These are phyloP conservation scores for Trametes polyzona DNA, from an alignment of 1,284 basidiomycete genomes.

Conservation along the genomic window DNA sequence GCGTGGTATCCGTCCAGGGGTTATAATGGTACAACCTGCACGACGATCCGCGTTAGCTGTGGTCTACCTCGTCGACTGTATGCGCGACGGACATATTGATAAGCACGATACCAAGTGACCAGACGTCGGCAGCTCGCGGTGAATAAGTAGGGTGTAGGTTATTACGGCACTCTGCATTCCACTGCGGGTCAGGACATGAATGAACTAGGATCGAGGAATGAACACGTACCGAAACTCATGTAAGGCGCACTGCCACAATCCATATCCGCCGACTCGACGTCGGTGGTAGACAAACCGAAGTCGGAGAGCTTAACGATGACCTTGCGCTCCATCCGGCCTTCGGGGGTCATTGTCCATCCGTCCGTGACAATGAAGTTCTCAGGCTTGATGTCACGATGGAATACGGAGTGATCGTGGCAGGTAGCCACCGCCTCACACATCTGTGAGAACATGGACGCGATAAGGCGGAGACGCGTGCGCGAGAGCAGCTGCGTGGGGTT, in stretches of 20 bases:
- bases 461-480: conserved; percentile 84
- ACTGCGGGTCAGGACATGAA: conserved; percentile 1
- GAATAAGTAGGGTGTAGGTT: conserved; percentile 93
- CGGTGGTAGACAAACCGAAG: conserved; percentile 94
- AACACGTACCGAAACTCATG: conserved; percentile 89
- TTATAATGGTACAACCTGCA: conserved; percentile 94
- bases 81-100: conserved; percentile 83
- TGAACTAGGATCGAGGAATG: neutral
- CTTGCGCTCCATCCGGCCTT: conserved; percentile 68
- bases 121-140: conserved; percentile 95
- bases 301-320: conserved; percentile 94
- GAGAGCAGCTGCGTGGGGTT: conserved; percentile 85
- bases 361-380: conserved; percentile 95
- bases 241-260: conserved; percentile 99
- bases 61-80: conserved; percentile 1
- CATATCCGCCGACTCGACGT: conserved; percentile 90
- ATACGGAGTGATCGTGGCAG: conserved; percentile 93
- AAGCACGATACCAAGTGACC: conserved; percentile 98
- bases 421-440: conserved; percentile 98
- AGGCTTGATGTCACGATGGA: conserved; percentile 98
- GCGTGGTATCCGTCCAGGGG: conserved; percentile 94
- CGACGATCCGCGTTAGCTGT: conserved; percentile 9
- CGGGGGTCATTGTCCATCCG: conserved; percentile 59
- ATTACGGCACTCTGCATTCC: conserved; percentile 87
- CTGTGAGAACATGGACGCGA: conserved; percentile 95